Conservation (phyloP, 2,329 filamentous ascomycete species). For the Tolypocladium tropicale region DNA sequence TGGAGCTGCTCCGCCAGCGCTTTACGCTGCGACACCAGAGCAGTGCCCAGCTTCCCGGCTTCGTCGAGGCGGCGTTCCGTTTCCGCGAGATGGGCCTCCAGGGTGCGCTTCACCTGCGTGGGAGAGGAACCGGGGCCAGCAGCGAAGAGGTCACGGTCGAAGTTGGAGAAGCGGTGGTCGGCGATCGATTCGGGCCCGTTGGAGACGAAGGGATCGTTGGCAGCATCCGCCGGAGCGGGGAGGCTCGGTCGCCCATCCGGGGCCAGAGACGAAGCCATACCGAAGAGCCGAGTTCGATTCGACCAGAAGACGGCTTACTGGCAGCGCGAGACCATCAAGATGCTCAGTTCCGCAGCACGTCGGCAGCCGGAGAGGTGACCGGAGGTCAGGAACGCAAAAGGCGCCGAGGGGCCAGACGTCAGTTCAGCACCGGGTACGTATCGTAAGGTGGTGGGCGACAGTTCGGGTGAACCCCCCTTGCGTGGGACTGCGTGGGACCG, state of each 20-base stretch:
- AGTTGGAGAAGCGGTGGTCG: slow-evolving; percentile 67
- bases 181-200: slow-evolving; percentile 30
- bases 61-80: slow-evolving; percentile 88
- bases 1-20: slow-evolving; percentile 72
- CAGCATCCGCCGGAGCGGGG: slow-evolving; percentile 22
- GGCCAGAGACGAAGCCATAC: slow-evolving; percentile 33
- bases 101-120: slow-evolving; percentile 73
- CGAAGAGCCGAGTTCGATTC: slow-evolving; percentile 6
- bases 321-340: background rate
- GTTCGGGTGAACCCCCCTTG: background rate
- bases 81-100: slow-evolving; percentile 86
- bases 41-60: slow-evolving; percentile 78
- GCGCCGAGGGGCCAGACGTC: background rate
- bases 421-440: background rate
- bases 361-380: background rate
- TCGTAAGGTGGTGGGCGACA: background rate
- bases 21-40: slow-evolving; percentile 77
- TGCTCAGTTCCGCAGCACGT: background rate
- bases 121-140: slow-evolving; percentile 70
- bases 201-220: slow-evolving; percentile 49
- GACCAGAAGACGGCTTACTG: background rate
- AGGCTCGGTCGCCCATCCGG: slow-evolving; percentile 29
- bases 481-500: background rate
- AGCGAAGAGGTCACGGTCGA: slow-evolving; percentile 71
- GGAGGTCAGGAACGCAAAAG: background rate